Evolutionary conservation across 2,329 filamentous ascomycete genomes (phyloP).

Genomic region (Arthrobotrys pseudoclavata): DNA sequence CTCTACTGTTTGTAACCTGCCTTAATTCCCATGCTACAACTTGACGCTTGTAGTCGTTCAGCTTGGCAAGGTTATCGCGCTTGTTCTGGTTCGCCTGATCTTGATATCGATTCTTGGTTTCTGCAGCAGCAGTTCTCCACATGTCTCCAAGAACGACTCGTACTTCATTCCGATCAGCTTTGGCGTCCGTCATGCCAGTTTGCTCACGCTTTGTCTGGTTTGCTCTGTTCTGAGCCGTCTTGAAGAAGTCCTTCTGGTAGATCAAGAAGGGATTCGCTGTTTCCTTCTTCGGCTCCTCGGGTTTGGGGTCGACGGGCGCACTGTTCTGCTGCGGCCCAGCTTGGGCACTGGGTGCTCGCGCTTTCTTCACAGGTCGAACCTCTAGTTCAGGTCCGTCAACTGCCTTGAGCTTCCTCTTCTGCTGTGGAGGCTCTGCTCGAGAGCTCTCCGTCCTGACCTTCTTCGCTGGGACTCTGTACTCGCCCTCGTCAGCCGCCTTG

Average conservation of each 20-base stretch:
- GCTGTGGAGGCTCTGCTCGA: neutral
- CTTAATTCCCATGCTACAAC: neutral
- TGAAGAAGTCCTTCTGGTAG: slow-evolving; percentile 83
- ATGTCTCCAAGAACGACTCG: slow-evolving; percentile 87
- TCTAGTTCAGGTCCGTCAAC: slow-evolving; percentile 71
- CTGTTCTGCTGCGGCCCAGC: slow-evolving; percentile 68
- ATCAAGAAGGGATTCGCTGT: slow-evolving; percentile 87
- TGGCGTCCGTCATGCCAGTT: slow-evolving; percentile 77
- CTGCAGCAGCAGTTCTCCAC: slow-evolving; percentile 83
- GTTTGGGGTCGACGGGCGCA: slow-evolving; percentile 76
- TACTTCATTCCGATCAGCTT: slow-evolving; percentile 78
- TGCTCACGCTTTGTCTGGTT: slow-evolving; percentile 77
- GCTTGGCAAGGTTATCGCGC: slow-evolving; percentile 72
- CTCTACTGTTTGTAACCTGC: neutral
- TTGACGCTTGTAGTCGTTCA: slow-evolving; percentile 72
- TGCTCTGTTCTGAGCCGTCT: slow-evolving; percentile 74
- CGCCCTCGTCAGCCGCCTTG: slow-evolving; percentile 62
- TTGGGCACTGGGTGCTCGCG: slow-evolving; percentile 71
- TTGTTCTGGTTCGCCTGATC: slow-evolving; percentile 81
- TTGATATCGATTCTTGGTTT: slow-evolving; percentile 81
- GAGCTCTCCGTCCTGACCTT: slow-evolving; percentile 30
- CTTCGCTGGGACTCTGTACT: neutral
- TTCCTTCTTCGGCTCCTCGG: slow-evolving; percentile 78
- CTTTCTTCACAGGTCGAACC: slow-evolving; percentile 76
- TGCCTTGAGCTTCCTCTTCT: slow-evolving; percentile 62